Base-by-base conservation (phyloP, 768 basidiomycete genomes). In the Boletus speciosus region DNA sequence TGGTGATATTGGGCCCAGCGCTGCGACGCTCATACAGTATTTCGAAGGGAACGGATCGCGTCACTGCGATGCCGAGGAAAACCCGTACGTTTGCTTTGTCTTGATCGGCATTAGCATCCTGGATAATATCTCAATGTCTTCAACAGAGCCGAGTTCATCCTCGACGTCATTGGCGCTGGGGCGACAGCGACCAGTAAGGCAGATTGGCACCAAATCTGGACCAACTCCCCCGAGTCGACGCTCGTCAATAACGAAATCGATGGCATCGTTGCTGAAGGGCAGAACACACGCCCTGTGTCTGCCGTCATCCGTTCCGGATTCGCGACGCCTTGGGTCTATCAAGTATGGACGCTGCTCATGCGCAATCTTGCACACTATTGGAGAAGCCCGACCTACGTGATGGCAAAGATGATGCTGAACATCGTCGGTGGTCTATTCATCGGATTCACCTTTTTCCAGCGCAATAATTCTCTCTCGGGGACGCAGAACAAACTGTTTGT, bases 151-250 rank as follows among this genome's bases (percentile, higher is more conserved):
- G 82, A 84, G 56, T 84, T 77, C 55, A 83, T 84, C 75, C 77
- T 90, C 19, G 83, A 85, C 27, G 85, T 82, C 42, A 89, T 89
- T 52, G 88, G 88, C 16, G 86, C 88, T 29, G 88, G 88, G 3
- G 82, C 82, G 2, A 83, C 85, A 1, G 80, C 83, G 1, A 73
- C 76, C 15, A 82, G 76, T 50, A 58, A 60, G 14, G 69, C 68
- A 25, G 77, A 89, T 54, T 91, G 88, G 88, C 76, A 79, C 46
- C 69, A 78, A 6, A 66, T 78, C n/a, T 91, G 87, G 86, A 61
- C 66, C 19, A 65, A 76, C 6, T 81, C 83, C 0, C 70, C 73
- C 0, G 81, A 87, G 60, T 62, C 73, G 1, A 55, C 44, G n/a
- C 59, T 56, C 0, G 42, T 76, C 5, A 65, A 73, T 43, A 53